phyloP scores from a whole-genome alignment of 805 yeast genomes.

The Ascoidea asiatica region DNA sequence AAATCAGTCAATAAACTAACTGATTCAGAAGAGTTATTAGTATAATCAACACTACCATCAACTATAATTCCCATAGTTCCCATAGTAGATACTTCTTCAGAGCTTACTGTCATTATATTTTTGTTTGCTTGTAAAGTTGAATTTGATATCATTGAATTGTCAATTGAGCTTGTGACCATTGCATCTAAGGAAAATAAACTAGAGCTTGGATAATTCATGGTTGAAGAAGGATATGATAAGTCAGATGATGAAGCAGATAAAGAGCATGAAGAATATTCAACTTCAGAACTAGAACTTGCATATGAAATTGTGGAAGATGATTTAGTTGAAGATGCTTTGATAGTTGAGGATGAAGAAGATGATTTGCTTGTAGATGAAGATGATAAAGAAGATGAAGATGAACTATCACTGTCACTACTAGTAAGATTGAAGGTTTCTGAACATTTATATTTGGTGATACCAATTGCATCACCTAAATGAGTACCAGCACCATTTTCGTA shows the following conservation, averaged over 20 bases:
- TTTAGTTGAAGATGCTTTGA: neutral
- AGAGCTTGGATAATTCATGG: too few relatives aligned
- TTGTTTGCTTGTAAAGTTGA: too few relatives aligned
- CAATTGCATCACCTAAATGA: conserved; percentile 28
- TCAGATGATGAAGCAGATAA: too few relatives aligned
- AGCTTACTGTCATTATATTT: too few relatives aligned
- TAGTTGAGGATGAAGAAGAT: neutral
- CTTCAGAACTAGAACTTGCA: too few relatives aligned
- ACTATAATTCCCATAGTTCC: neutral
- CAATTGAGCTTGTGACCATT: too few relatives aligned
- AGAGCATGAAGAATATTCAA: too few relatives aligned
- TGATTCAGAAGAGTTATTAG: neutral
- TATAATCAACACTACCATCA: neutral
- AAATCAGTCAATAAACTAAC: neutral
- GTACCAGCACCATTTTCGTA: conserved; percentile 53
- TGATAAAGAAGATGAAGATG: conserved; percentile 8
- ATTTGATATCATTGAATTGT: too few relatives aligned
- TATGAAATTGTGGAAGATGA: too few relatives aligned
- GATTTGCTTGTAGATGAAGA: conserved; percentile 10
- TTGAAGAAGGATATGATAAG: too few relatives aligned
- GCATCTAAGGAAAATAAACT: too few relatives aligned
- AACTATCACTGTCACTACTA: conserved; percentile 17
- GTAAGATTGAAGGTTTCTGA: conserved; percentile 16
- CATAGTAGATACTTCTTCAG: too few relatives aligned
- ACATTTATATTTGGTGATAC: neutral